Evolutionary conservation across 495 filamentous ascomycete genomes (phyloP).

Genomic region (Aspergillus kassunensis): DNA sequence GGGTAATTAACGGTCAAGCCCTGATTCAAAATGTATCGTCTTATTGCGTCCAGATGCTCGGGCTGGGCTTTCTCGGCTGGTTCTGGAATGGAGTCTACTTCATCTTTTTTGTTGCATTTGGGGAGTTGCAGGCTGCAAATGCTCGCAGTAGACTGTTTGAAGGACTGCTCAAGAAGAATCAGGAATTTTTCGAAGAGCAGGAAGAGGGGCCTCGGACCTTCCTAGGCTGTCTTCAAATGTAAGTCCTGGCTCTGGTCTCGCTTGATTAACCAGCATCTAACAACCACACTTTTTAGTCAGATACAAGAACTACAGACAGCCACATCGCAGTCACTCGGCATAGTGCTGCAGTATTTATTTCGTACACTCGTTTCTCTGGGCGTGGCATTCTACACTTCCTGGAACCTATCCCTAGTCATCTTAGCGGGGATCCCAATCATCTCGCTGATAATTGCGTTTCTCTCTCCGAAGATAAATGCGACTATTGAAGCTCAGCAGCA

Average conservation of each 20-base stretch:
- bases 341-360: conserved; percentile 57
- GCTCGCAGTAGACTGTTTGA: conserved; percentile 63
- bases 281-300: conserved; percentile 49
- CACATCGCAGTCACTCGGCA: conserved; percentile 73
- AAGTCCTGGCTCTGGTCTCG: conserved; percentile 18
- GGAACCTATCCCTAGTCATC: conserved; percentile 81
- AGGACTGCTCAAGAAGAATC: conserved; percentile 63
- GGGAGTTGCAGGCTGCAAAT: conserved; percentile 71
- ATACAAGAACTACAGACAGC: conserved; percentile 78
- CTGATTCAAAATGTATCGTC: conserved; percentile 53
- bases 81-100: conserved; percentile 62
- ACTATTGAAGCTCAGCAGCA: conserved; percentile 65
- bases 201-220: conserved; percentile 69
- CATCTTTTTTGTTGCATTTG: conserved; percentile 66
- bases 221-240: conserved; percentile 71
- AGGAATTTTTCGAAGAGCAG: conserved; percentile 79
- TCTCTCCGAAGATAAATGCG: conserved; percentile 58
- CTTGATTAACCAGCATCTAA: conserved; percentile 2
- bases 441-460: conserved; percentile 50
- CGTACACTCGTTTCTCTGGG: conserved; percentile 58
- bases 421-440: conserved; percentile 71
- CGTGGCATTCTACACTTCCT: conserved; percentile 74
- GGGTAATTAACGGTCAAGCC: conserved; percentile 40
- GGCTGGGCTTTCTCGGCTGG: conserved; percentile 60
- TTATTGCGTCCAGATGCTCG: conserved; percentile 55